Evolutionary conservation across 2,329 filamentous ascomycete species (phyloP).

Genomic region (Xylariaceae sp.): DNA sequence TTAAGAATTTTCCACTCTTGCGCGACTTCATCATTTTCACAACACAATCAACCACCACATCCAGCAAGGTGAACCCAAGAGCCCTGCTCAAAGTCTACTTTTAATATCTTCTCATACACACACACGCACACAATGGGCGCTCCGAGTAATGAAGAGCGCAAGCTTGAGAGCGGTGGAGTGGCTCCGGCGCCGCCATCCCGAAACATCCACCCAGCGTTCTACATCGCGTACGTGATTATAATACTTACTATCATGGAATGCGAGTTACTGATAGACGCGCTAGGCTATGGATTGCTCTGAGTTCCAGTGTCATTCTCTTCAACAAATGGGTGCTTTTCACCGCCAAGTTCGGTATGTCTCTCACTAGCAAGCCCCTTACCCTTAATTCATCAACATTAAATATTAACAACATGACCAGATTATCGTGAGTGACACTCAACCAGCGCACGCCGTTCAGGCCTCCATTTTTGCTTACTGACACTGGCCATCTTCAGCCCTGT

Average conservation of each 20-base stretch:
- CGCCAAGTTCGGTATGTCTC: conserved; percentile 72
- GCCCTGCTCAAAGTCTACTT: conserved; percentile 1
- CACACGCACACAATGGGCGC: conserved; percentile 23
- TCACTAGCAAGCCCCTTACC: background rate
- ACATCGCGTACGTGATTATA: conserved; percentile 33
- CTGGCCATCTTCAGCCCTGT: conserved; percentile 50
- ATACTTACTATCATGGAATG: background rate
- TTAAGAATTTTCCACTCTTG: conserved; percentile 18
- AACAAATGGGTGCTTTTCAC: conserved; percentile 90
- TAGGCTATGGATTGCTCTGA: conserved; percentile 82
- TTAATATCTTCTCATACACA: too few relatives aligned
- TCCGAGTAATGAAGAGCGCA: conserved; percentile 32
- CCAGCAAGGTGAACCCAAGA: conserved; percentile 5
- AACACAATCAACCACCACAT: background rate
- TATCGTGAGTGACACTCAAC: conserved; percentile 31
- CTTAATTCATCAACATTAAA: too few relatives aligned
- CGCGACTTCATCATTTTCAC: conserved; percentile 19
- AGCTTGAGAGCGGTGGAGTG: conserved; percentile 35
- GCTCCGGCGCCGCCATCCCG: conserved; percentile 24
- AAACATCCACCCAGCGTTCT: conserved; percentile 36
- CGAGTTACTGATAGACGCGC: conserved; percentile 9
- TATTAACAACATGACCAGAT: conserved; percentile 26
- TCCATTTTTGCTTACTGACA: conserved; percentile 7
- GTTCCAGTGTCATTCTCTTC: conserved; percentile 86
- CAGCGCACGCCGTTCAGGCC: background rate